Conservation (phyloP, 2,329 filamentous ascomycete species). For the Hypoxylon sp. region DNA sequence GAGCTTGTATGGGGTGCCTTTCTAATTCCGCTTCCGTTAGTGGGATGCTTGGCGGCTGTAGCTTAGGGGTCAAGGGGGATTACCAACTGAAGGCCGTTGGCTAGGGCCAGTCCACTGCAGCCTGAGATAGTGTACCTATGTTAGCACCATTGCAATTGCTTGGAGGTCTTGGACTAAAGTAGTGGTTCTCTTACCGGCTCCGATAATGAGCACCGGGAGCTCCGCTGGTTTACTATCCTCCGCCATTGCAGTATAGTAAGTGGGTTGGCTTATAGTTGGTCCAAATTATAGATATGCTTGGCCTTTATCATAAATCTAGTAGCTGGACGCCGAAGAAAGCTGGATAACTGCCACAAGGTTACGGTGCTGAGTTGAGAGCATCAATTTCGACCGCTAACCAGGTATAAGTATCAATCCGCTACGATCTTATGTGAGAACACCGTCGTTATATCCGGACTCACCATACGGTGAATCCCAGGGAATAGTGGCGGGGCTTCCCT, state of each 20-base stretch:
- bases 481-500: neutral
- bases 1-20: slow-evolving; percentile 44
- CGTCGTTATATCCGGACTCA: neutral
- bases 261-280: neutral
- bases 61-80: neutral
- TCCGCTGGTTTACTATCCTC: slow-evolving; percentile 14
- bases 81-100: slow-evolving; percentile 46
- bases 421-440: neutral
- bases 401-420: neutral
- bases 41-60: neutral
- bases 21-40: slow-evolving; percentile 29
- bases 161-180: neutral
- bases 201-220: slow-evolving; percentile 47
- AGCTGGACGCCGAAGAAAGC: neutral
- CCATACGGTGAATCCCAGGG: neutral
- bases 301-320: neutral
- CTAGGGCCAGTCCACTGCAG: slow-evolving; percentile 44
- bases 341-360: neutral
- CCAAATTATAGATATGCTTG: neutral
- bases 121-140: slow-evolving; percentile 30
- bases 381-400: neutral
- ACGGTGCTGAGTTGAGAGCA: neutral
- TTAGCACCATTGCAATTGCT: slow-evolving; percentile 11
- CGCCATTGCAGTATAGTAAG: slow-evolving; percentile 27
- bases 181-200: slow-evolving; percentile 41